These are phyloP conservation scores for Aquilaria agallochum DNA, from an alignment of 441 rosid species.

Conservation along the genomic window DNA sequence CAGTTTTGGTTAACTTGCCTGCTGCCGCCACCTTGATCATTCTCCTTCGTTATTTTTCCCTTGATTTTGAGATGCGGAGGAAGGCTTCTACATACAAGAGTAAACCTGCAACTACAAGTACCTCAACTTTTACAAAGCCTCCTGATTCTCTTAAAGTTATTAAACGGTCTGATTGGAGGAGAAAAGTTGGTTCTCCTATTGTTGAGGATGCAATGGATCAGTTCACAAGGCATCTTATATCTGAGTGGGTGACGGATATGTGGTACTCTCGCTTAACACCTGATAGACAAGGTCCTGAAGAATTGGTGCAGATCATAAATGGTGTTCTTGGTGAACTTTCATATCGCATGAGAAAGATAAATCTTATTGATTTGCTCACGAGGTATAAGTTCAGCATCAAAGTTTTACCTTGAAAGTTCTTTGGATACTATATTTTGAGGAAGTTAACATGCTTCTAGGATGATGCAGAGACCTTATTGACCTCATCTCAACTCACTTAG, in stretches of 20 bases:
- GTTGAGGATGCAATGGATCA: constrained; percentile 91
- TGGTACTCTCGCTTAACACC: constrained; percentile 94
- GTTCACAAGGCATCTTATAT: constrained; percentile 76
- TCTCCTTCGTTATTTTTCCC: constrained; percentile 76
- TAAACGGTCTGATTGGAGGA: constrained; percentile 72
- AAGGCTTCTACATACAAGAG: constrained; percentile 67
- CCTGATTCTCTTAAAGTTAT: constrained; percentile 38
- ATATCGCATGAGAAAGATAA: constrained; percentile 70
- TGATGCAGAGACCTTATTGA: constrained; percentile 80
- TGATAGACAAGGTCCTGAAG: constrained; percentile 94
- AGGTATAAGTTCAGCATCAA: constrained; percentile 40
- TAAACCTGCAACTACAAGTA: constrained; percentile 39
- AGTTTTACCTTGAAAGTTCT: constrained; percentile 9
- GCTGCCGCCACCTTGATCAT: constrained; percentile 86
- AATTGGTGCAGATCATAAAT: constrained; percentile 66
- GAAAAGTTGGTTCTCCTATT: constrained; percentile 86
- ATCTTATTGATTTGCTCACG: constrained; percentile 85
- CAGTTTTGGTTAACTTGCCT: constrained; percentile 95
- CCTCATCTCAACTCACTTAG: constrained; percentile 76
- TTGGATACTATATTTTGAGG: constrained; percentile 14
- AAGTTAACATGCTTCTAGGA: constrained; percentile 35
- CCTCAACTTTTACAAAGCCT: constrained; percentile 35
- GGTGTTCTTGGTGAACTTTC: constrained; percentile 85
- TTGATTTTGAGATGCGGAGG: constrained; percentile 80
- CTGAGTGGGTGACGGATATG: constrained; percentile 93